phyloP scores from a whole-genome alignment of 768 basidiomycete species.

The Lactarius quietus region DNA sequence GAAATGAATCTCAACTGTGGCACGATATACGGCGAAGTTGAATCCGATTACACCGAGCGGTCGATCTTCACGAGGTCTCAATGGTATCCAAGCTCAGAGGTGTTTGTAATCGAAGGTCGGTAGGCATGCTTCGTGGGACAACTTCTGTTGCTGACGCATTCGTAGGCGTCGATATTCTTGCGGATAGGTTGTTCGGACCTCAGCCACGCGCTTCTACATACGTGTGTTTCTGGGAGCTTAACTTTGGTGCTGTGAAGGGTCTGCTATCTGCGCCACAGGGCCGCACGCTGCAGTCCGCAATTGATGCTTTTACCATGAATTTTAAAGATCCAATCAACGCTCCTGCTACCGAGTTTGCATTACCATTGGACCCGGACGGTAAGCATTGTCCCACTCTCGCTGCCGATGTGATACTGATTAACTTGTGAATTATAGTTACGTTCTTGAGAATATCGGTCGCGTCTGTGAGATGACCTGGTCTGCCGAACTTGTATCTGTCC shows the following conservation, averaged over 20 bases:
- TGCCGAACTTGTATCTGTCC: slow-evolving; percentile 49
- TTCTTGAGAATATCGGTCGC: slow-evolving; percentile 69
- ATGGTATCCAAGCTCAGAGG: slow-evolving; percentile 31
- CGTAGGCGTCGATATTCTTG: slow-evolving; percentile 70
- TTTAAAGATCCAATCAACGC: slow-evolving; percentile 77
- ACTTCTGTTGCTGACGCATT: background rate
- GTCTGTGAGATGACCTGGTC: slow-evolving; percentile 52
- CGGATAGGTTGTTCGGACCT: slow-evolving; percentile 87
- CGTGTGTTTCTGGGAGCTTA: slow-evolving; percentile 90
- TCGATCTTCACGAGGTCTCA: slow-evolving; percentile 31
- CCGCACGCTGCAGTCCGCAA: slow-evolving; percentile 48
- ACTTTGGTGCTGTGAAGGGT: slow-evolving; percentile 60
- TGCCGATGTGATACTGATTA: background rate
- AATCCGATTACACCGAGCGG: slow-evolving; percentile 45
- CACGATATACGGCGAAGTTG: slow-evolving; percentile 51
- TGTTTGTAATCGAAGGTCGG: slow-evolving; percentile 50
- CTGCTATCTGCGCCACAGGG: slow-evolving; percentile 53
- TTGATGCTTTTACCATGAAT: slow-evolving; percentile 59
- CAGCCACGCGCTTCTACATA: slow-evolving; percentile 82
- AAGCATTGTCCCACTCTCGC: slow-evolving; percentile 28
- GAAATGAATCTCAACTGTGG: slow-evolving; percentile 46
- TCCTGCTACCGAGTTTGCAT: slow-evolving; percentile 63
- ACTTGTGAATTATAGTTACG: slow-evolving; percentile 54
- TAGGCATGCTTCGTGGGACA: background rate
- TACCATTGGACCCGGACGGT: slow-evolving; percentile 77